phyloP scores from a whole-genome alignment of 345 rosid genomes.

The Salix suchowensis region DNA sequence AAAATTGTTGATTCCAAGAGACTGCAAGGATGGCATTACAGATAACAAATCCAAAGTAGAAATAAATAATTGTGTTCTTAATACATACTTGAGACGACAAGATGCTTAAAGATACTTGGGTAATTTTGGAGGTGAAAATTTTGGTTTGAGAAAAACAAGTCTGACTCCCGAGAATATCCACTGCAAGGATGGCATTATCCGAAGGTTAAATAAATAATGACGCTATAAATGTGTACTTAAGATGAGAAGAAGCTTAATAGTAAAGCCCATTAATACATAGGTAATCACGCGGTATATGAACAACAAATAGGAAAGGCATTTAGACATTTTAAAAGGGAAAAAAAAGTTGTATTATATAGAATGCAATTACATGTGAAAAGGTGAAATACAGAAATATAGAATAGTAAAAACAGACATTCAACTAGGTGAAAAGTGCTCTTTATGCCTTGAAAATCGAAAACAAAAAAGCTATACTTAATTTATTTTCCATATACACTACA shows the following conservation, averaged over 20 bases:
- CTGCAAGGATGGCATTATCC: neutral
- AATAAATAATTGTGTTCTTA: neutral
- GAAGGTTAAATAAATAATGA: neutral
- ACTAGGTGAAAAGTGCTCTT: neutral
- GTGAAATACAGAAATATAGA: neutral
- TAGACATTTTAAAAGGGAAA: neutral
- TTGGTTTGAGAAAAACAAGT: neutral
- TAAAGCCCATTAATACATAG: neutral
- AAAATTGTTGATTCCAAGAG: neutral
- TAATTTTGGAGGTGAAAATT: neutral
- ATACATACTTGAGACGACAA: neutral
- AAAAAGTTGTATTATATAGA: neutral
- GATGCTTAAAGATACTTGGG: neutral
- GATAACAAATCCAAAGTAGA: neutral
- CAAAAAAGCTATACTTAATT: neutral
- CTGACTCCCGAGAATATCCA: neutral
- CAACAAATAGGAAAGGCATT: neutral
- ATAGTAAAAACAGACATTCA: neutral
- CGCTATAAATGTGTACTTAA: neutral
- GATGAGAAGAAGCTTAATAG: neutral
- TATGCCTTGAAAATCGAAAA: neutral
- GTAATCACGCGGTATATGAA: neutral
- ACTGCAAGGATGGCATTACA: neutral
- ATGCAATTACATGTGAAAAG: neutral
- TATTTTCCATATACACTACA: neutral